Percentiles rank a stretch among this genome's conserved stretches.
Conservation (phyloP, 768 basidiomycete genomes). For the Tricholoma sp. region DNA sequence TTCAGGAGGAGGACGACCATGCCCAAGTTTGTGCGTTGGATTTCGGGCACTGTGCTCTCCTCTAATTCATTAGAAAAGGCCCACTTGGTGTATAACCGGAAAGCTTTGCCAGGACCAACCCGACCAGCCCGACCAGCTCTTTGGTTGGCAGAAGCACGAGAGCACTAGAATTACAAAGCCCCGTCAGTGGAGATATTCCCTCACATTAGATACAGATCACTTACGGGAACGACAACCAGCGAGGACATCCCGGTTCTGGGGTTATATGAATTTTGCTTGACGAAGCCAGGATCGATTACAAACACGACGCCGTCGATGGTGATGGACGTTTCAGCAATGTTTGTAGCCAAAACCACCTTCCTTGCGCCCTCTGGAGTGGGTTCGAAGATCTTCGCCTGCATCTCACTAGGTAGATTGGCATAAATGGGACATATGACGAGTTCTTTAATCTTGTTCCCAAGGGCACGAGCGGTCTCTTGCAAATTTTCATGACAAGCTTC, state of each 20-base stretch:
- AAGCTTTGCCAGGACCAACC: conserved; percentile 96
- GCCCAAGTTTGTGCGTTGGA: conserved; percentile 96
- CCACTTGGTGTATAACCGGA: conserved; percentile 99
- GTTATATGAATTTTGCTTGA: conserved; percentile 99
- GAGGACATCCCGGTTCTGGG: conserved; percentile 99
- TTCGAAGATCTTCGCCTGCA: conserved; percentile 99
- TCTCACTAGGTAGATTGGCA: conserved; percentile 97
- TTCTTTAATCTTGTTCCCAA: conserved; percentile 95
- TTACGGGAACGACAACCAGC: conserved; percentile 88
- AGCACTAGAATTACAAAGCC: conserved; percentile 55
- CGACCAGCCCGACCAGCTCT: conserved; percentile 96
- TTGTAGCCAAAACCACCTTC: conserved; percentile 97
- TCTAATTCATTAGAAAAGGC: conserved; percentile 94
- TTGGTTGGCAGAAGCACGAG: conserved; percentile 95
- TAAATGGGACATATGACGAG: conserved; percentile 97
- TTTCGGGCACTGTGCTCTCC: conserved; percentile 96
- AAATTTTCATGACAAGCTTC: conserved; percentile 96
- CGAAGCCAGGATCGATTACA: conserved; percentile 98
- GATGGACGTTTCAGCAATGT: conserved; percentile 99
- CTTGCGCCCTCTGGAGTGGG: conserved; percentile 95
- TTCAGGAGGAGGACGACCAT: conserved; percentile 95
- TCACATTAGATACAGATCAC: conserved; percentile 21
- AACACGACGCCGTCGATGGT: conserved; percentile 99
- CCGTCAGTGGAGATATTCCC: background rate
- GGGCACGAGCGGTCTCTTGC: conserved; percentile 88